Base-by-base conservation (phyloP, 306 rosid species). In the Glycine tomentella region DNA sequence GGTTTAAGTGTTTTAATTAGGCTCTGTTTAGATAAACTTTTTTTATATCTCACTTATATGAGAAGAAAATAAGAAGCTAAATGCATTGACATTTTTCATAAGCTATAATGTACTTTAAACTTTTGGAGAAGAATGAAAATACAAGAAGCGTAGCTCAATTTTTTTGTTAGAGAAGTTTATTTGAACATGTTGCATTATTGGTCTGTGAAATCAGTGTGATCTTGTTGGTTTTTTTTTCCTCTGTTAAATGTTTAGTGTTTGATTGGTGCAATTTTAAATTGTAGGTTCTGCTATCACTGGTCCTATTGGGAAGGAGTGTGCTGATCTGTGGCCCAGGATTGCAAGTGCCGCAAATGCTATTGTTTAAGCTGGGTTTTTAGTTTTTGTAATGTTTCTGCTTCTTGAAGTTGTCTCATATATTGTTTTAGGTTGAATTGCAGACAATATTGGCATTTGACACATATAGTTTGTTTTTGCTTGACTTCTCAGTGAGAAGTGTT, bases 261-360 rank as follows among this genome's bases (percentile, higher is more conserved):
- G 11, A 65, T 58, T 3, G n/a, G n/a, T n/a, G n/a, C n/a, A n/a
- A n/a, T n/a, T 33, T 74, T 59, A 71, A 5, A 65, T 84, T 83
- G 76, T 79, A 93, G 97, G 97, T 1, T 92, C 97, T 34, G 97
- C 97, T 2, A 94, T 94, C 6, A 94, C 98, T 9, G 98, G 97
- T 13, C 97, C 97, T 46, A 92, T 92, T 4, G 98, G 95, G 2
- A 92, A 94, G 88, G 98, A 94, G 82, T 94, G 98, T 33, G 97
- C 98, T 3, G 98, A 94, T 89, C 86, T 94, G 13, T 90, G 96
- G 98, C 98, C 98, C 9, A 92, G 97, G 66, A 94, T 94, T 81
- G 98, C 98, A 0, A 94, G 97, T 87, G 97, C 98, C 7, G 97
- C 98, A 5, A 94, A 94, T 74, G 98, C 98, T 0, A 90, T 94